Conservation (phyloP, 2,329 filamentous ascomycete species). For the Emergomyces orientalis region DNA sequence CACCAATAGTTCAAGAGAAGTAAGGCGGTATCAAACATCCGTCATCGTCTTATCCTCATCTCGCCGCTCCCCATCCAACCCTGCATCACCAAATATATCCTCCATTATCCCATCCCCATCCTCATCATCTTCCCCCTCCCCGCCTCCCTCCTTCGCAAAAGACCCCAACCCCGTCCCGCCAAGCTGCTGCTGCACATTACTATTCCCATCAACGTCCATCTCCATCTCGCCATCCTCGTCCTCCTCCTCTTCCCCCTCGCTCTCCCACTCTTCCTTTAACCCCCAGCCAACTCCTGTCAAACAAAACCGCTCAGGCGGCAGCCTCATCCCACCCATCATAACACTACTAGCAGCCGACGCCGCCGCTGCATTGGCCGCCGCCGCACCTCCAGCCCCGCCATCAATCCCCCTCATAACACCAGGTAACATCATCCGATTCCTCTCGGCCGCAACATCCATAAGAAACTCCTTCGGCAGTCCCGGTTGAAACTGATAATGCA, state of each 20-base stretch:
- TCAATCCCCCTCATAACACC: conserved; percentile 43
- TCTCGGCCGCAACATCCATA: conserved; percentile 47
- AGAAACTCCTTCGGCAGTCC: conserved; percentile 54
- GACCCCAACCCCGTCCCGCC: conserved; percentile 15
- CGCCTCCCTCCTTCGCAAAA: conserved; percentile 23
- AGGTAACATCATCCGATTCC: conserved; percentile 46
- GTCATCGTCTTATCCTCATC: conserved; percentile 37
- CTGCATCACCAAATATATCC: conserved; percentile 38
- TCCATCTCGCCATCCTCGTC: conserved; percentile 42
- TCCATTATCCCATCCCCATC: conserved; percentile 41
- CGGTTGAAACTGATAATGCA: conserved; percentile 52
- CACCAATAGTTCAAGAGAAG: not conserved
- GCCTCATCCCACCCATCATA: conserved; percentile 44
- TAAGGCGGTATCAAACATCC: conserved; percentile 28
- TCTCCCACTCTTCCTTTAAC: conserved; percentile 50
- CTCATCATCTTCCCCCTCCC: conserved; percentile 30
- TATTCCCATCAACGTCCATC: conserved; percentile 10
- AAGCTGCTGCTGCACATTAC: conserved; percentile 20
- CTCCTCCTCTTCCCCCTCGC: conserved; percentile 44
- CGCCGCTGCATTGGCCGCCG: conserved; percentile 13
- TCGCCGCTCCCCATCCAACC: conserved; percentile 24
- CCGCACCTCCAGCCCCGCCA: conserved; percentile 13
- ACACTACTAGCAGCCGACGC: conserved; percentile 24
- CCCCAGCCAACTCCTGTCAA: conserved; percentile 49
- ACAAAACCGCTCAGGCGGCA: conserved; percentile 55